Base-by-base conservation (phyloP, 2,329 filamentous ascomycete species). In the Cladorrhinum sp. region DNA sequence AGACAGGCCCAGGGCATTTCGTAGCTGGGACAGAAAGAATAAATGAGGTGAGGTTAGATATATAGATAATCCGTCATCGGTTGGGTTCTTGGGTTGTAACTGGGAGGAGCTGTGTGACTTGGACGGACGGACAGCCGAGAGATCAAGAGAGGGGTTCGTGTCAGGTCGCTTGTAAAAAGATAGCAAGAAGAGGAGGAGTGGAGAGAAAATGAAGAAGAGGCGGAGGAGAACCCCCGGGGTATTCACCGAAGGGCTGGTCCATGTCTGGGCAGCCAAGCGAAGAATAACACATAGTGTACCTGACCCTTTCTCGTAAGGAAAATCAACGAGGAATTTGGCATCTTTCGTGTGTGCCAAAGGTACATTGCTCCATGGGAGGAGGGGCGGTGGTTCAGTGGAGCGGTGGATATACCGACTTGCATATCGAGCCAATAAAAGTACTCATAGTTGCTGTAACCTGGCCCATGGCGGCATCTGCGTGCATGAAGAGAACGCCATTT, bases 401-500 rank as follows among this genome's bases (percentile, higher is more conserved):
- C 63, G 38, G 58, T 66, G 66, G 63, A 60, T 65, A 62, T 65
- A 27, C 54, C 57, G 41, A 38, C 48, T 52, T 51, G 18, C 50
- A 57, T 25, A 6, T 22, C 25, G 57, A 49, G 25, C 66, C 66
- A 68, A 68, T 68, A 62, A 67, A 23, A 51, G 4, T 41, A 20
- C 12, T 4, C 49, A 52, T 60, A 65, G 32, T 51, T 62, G 38
- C 62, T 58, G 61, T 50, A 50, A 24, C 7, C 24, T 36, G 57
- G 61, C 61, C 57, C 57, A 58, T 49, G 62, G 59, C 60, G 57
- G 62, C 57, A 64, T 60, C 29, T 27, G 51, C 23, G 58, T 66
- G 62, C 63, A 64, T 56, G 55, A 58, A 38, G 38, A 62, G 55
- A 64, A 65, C 62, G 65, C 66, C 66, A 65, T 66, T 25, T 55